Evolutionary conservation across 2,329 filamentous ascomycete genomes (phyloP), one percentile per base, ranked within the genome.

Genomic region (Aspergillus vadensis): DNA sequence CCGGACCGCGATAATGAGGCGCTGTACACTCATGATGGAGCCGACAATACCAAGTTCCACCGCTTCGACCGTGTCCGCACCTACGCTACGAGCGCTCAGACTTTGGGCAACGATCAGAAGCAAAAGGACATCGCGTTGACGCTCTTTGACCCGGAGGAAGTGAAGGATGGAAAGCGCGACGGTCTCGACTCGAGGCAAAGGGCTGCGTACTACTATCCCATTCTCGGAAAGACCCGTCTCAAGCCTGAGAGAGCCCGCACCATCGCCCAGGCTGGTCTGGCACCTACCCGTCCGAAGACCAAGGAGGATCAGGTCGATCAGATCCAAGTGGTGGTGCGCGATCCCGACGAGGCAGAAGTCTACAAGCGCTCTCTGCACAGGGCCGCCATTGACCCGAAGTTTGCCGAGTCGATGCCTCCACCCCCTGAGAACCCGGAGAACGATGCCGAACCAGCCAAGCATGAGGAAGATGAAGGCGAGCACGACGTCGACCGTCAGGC

Each of bases 161-260:
- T 55, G 39, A 50, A 63, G 65, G 17, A 68, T 71, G 27, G 63
- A 65, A 47, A 50, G 60, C 23, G 15, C 48, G 30, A 10, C 43
- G 27, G 64, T 67, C 7, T 65, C 21, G 65, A 68, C 8, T 65
- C 70, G 19, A 79, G 76, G 60, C 76, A 78, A 54, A 83, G 83
- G 68, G 86, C 79, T 1, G 86, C 86, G 14, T 88, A 86, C 71
- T 86, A 86, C 70, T 88, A 88, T 63, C 85, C 86, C 0, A 83
- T 88, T 57, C 73, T 82, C 19, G 81, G 83, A 68, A 82, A 83
- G 69, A 83, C 82, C n/a, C 80, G 79, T 21, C 77, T 88, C 51
- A 84, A 82, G 72, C 80, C 80, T 5, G 79, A 81, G 59, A 74
- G 78, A 25, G 74, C 77, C 55, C 78, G 77, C 55, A 78, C 75